A percentile compares a stretch with the other conserved stretches of the same genome.
Conservation (phyloP, 352 stramenopile genomes). For the Phytophthora macrochlamydospora region DNA sequence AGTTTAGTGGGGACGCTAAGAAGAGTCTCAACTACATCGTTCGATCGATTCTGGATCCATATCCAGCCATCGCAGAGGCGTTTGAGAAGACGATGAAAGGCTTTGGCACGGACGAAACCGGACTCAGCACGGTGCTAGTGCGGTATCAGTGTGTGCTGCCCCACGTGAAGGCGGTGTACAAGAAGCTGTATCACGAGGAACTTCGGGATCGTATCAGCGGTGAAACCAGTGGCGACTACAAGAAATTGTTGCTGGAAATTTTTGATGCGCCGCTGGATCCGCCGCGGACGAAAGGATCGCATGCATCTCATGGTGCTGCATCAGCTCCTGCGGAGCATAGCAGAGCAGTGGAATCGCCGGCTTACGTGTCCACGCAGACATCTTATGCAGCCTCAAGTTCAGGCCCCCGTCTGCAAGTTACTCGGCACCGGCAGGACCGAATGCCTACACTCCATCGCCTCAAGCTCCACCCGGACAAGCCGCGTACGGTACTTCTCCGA, state of each 20-base stretch:
- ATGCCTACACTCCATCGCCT: conserved; percentile 23
- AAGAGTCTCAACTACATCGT: conserved; percentile 68
- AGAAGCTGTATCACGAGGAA: conserved; percentile 59
- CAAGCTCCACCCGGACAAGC: conserved; percentile 16
- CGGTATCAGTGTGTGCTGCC: conserved; percentile 63
- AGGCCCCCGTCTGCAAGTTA: conserved; percentile 15
- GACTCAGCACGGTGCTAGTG: conserved; percentile 59
- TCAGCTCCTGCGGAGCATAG: conserved; percentile 1
- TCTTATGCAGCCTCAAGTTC: conserved; percentile 23
- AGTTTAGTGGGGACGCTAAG: conserved; percentile 84
- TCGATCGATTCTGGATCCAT: conserved; percentile 61
- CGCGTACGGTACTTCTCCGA: conserved; percentile 12
- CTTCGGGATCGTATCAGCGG: conserved; percentile 63
- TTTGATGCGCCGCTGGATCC: conserved; percentile 69
- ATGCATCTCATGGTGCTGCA: conserved; percentile 12
- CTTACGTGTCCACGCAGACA: conserved; percentile 20
- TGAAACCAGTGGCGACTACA: conserved; percentile 70
- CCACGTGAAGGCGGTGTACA: conserved; percentile 62
- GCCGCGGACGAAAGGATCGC: conserved; percentile 16
- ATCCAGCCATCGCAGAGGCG: conserved; percentile 64
- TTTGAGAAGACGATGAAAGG: conserved; percentile 81
- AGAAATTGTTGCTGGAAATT: conserved; percentile 61
- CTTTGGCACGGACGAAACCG: conserved; percentile 68
- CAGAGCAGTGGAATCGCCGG: conserved; percentile 9
- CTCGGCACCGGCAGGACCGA: conserved; percentile 18